Conservation (phyloP, 2,329 filamentous ascomycete genomes). For the Cryphonectria japonica region DNA sequence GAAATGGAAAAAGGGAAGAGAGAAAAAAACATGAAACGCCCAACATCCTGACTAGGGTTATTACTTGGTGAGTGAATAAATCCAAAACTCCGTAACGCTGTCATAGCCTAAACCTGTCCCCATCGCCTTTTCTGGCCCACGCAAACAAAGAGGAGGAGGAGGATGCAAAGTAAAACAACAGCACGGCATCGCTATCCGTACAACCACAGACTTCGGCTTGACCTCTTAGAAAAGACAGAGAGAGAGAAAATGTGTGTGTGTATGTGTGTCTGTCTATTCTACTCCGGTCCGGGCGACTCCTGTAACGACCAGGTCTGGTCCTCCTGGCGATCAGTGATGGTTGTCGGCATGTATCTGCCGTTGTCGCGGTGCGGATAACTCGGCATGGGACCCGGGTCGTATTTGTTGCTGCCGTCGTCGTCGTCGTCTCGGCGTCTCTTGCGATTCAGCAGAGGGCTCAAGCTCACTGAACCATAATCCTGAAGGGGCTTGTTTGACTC, state of each 20-base stretch:
- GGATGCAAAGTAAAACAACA: not conserved
- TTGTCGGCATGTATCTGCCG: constrained; percentile 18
- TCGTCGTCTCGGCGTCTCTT: constrained; percentile 27
- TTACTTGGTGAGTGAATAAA: constrained; percentile 19
- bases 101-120: constrained; percentile 11
- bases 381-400: constrained; percentile 20
- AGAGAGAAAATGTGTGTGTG: no score
- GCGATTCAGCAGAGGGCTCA: constrained; percentile 23
- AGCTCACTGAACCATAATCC: constrained; percentile 20
- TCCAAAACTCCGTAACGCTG: constrained; percentile 22
- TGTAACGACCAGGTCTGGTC: constrained; percentile 12
- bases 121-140: constrained; percentile 14
- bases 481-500: constrained; percentile 10
- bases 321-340: constrained; percentile 16
- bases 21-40: constrained; percentile 26
- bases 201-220: not conserved
- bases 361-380: constrained; percentile 19
- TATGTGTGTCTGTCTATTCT: not conserved
- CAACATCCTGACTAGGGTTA: constrained; percentile 21
- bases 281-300: constrained; percentile 4
- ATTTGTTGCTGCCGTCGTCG: constrained; percentile 17
- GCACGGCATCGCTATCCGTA: not conserved
- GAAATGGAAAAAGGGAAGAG: not conserved
- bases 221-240: not conserved
- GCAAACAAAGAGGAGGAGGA: not conserved